Conservation (phyloP, 2,329 filamentous ascomycete genomes). For the Malbranchea cinnamomea region DNA sequence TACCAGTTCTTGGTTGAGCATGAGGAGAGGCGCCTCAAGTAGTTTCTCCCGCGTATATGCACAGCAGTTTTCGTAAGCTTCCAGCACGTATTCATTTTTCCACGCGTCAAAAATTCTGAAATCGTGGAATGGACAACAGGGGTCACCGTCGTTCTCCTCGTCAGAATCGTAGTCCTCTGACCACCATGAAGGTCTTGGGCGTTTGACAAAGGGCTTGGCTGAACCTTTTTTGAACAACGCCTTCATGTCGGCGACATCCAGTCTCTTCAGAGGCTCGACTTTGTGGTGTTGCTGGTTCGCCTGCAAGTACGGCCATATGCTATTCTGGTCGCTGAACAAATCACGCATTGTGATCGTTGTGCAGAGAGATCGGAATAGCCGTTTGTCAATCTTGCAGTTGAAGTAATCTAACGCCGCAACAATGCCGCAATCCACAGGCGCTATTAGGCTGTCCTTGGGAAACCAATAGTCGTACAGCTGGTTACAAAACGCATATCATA, state of each 20-base stretch:
- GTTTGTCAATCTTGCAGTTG: neutral
- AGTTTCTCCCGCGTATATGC: too few relatives aligned
- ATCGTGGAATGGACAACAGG: neutral
- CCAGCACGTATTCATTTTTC: neutral
- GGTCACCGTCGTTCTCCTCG: neutral
- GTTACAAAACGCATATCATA: neutral
- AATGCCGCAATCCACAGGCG: neutral
- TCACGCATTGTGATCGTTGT: neutral
- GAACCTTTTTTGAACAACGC: neutral
- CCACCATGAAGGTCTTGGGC: too few relatives aligned
- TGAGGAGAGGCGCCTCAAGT: neutral
- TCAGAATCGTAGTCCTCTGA: neutral
- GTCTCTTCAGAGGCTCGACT: neutral
- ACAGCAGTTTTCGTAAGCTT: neutral
- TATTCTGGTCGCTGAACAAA: neutral
- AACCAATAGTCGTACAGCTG: slow-evolving; percentile 1
- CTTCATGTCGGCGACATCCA: neutral
- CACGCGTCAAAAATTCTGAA: neutral
- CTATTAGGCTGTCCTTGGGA: neutral
- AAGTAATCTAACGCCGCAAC: slow-evolving; percentile 1
- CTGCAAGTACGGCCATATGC: too few relatives aligned
- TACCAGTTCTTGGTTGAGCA: neutral
- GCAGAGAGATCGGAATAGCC: neutral
- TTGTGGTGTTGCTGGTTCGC: too few relatives aligned
- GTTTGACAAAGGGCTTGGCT: neutral